A percentile compares a stretch with the other conserved stretches of the same genome.
These are phyloP conservation scores for Hypoxylon sp. DNA, from an alignment of 2,329 filamentous ascomycete genomes.

Conservation along the genomic window DNA sequence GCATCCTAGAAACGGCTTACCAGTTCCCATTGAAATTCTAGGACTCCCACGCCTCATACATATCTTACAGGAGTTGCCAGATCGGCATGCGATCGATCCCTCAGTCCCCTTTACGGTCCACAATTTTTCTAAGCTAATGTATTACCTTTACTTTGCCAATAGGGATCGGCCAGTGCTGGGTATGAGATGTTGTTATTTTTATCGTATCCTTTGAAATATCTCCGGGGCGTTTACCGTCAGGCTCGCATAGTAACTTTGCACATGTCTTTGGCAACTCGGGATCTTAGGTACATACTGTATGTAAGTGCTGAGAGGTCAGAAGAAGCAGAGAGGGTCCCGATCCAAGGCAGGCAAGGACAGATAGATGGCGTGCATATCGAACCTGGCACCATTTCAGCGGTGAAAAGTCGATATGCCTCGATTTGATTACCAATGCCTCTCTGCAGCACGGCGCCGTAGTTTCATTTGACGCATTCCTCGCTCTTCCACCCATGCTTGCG, in stretches of 20 bases:
- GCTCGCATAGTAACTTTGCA: constrained; percentile 6
- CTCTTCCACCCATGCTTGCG: not conserved
- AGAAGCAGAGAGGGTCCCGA: constrained; percentile 23
- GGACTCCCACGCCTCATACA: not conserved
- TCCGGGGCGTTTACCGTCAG: constrained; percentile 11
- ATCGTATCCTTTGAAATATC: constrained; percentile 15
- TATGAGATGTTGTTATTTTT: constrained; percentile 26
- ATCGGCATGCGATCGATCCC: constrained; percentile 30
- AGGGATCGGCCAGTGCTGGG: constrained; percentile 6
- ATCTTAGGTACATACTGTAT: constrained; percentile 16
- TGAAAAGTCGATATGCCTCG: constrained; percentile 29
- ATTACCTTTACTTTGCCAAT: not conserved
- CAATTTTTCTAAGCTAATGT: constrained; percentile 1
- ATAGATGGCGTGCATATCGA: constrained; percentile 35
- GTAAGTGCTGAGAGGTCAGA: constrained; percentile 1
- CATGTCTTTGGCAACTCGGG: too few relatives aligned
- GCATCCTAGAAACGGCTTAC: constrained; percentile 17
- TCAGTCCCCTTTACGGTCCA: not conserved
- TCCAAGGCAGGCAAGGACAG: too few relatives aligned
- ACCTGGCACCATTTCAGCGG: constrained; percentile 32
- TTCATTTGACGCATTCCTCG: constrained; percentile 22
- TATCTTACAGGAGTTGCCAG: constrained; percentile 21
- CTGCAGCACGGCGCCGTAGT: constrained; percentile 11
- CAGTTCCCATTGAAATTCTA: constrained; percentile 2
- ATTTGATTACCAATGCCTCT: constrained; percentile 16